Evolutionary conservation across 2,329 filamentous ascomycete species (phyloP).

Genomic region (Penicillium sp.): DNA sequence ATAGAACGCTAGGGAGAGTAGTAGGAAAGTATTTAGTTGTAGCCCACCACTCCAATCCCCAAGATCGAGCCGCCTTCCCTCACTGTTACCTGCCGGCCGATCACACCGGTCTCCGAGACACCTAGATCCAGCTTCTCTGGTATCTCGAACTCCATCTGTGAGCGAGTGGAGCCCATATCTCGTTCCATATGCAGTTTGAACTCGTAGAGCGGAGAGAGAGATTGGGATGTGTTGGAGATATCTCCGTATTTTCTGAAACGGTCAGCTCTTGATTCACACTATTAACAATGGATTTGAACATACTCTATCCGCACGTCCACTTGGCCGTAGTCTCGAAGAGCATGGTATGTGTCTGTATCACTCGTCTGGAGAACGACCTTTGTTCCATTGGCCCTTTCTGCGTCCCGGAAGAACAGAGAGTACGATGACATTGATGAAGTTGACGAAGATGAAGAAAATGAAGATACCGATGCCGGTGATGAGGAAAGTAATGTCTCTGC

Average conservation of each 20-base stretch:
- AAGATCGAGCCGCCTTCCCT: conserved; percentile 22
- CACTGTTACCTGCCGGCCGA: conserved; percentile 36
- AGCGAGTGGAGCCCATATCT: background rate
- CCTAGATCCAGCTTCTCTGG: conserved; percentile 34
- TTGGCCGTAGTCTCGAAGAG: conserved; percentile 19
- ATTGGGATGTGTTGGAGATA: conserved; percentile 18
- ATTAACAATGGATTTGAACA: background rate
- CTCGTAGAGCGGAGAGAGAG: conserved; percentile 25
- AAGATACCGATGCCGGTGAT: conserved; percentile 21
- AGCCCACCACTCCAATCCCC: conserved; percentile 37
- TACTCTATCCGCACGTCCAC: conserved; percentile 39
- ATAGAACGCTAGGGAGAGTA: background rate
- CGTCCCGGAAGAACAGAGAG: conserved; percentile 33
- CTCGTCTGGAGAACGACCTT: conserved; percentile 31
- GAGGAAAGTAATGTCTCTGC: conserved; percentile 19
- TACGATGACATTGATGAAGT: conserved; percentile 25
- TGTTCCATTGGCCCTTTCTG: conserved; percentile 9
- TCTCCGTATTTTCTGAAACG: conserved; percentile 29
- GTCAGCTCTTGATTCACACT: background rate
- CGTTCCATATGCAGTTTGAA: conserved; percentile 26
- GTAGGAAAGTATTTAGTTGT: conserved; percentile 23
- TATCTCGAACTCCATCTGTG: conserved; percentile 29
- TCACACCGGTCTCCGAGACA: conserved; percentile 37
- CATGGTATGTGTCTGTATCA: conserved; percentile 22
- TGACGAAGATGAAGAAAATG: conserved; percentile 14